These are phyloP conservation scores for Ophiostoma quercus DNA, from an alignment of 2,329 filamentous ascomycete species.

Conservation along the genomic window DNA sequence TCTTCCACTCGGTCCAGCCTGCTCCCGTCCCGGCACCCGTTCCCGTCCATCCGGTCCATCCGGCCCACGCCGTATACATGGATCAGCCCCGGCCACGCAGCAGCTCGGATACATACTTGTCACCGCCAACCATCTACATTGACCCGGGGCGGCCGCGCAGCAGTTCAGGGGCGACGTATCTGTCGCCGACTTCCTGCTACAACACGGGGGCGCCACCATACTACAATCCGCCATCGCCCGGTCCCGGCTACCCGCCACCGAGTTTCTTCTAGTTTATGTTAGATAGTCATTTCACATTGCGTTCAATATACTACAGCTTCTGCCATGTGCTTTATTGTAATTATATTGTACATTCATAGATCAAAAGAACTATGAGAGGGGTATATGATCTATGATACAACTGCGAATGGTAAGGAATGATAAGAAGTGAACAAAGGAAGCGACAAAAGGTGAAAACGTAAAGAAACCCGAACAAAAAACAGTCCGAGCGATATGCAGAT, in stretches of 20 bases:
- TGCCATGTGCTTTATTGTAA: not conserved
- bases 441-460: conserved; percentile 2
- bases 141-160: not conserved
- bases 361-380: conserved; percentile 13
- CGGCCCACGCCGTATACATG: not conserved
- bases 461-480: not conserved
- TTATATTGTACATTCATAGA: conserved; percentile 15
- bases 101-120: not conserved
- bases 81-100: conserved; percentile 1
- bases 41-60: not conserved
- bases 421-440: conserved; percentile 13
- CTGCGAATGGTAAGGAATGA: not conserved
- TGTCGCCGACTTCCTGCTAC: not conserved
- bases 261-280: not conserved
- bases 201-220: not conserved
- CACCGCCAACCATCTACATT: not conserved
- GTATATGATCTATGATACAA: conserved; percentile 17
- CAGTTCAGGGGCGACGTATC: not conserved
- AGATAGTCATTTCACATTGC: too few species aligned
- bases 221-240: not conserved
- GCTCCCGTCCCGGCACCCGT: not conserved
- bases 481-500: not conserved
- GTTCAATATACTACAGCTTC: not conserved
- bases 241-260: not conserved
- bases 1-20: not conserved